A percentile compares a stretch with the other conserved stretches of the same genome.
These are phyloP conservation scores for Arbutus unedo DNA, from an alignment of 148 eudicot genomes.

Conservation along the genomic window DNA sequence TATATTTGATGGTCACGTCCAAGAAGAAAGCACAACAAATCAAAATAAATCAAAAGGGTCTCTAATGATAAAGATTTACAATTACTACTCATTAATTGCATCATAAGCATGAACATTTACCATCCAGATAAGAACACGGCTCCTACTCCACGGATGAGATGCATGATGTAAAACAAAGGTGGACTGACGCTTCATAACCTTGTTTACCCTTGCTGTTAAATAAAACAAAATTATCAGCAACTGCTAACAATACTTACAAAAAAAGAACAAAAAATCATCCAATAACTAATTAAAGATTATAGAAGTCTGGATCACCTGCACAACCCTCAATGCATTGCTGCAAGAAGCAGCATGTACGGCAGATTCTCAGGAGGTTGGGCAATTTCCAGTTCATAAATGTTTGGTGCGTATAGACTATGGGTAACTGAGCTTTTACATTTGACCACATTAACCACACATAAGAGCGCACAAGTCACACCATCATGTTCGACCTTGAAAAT, in stretches of 20 bases:
- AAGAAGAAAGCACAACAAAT: neutral
- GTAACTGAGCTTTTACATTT: neutral
- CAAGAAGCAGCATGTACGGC: neutral
- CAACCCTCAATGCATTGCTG: neutral
- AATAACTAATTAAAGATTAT: neutral
- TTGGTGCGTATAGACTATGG: neutral
- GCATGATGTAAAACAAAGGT: conserved; percentile 93
- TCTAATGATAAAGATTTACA: neutral
- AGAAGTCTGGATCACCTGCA: neutral
- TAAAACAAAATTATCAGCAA: conserved; percentile 11
- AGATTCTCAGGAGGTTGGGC: neutral
- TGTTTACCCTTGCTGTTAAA: conserved; percentile 56
- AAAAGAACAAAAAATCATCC: conserved; percentile 2
- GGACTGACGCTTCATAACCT: conserved; percentile 85
- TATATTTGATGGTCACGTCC: neutral
- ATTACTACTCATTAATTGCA: neutral
- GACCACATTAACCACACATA: neutral
- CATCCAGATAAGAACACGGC: conserved; percentile 91
- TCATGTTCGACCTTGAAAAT: neutral
- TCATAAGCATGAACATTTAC: conserved; percentile 29
- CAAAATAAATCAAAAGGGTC: neutral
- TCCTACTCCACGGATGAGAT: conserved; percentile 97
- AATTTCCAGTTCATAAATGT: neutral
- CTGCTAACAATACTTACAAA: neutral
- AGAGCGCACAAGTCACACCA: neutral